Evolutionary conservation across 2,329 filamentous ascomycete genomes (phyloP).

Genomic region (Periglandula ipomoeae): DNA sequence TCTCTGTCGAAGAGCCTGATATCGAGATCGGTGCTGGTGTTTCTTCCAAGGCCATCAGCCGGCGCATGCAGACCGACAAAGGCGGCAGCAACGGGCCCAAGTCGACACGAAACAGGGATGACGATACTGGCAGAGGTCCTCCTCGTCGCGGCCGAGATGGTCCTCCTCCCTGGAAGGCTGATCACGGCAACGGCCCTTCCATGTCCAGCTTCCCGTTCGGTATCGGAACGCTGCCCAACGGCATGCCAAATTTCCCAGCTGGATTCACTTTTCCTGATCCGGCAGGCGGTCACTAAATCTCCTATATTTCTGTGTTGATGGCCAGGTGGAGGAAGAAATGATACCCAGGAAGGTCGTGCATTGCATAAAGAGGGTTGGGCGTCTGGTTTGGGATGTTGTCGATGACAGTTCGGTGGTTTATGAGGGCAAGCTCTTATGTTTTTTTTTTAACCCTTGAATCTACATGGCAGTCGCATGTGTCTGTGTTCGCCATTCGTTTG

Average conservation of each 20-base stretch:
- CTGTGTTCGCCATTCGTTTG: no score
- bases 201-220: conserved; percentile 28
- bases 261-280: conserved; percentile 31
- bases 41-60: conserved; percentile 77
- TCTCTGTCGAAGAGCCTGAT: conserved; percentile 93
- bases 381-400: conserved; percentile 1
- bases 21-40: conserved; percentile 98
- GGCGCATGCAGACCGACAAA: conserved; percentile 61
- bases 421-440: not conserved
- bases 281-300: conserved; percentile 10
- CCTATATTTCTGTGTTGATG: not conserved
- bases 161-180: conserved; percentile 8
- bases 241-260: conserved; percentile 32
- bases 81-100: conserved; percentile 56
- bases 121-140: conserved; percentile 19
- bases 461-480: no score
- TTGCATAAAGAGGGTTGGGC: not conserved
- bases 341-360: conserved; percentile 4
- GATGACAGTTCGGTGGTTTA: not conserved
- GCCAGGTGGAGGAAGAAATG: not conserved
- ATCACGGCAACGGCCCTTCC: conserved; percentile 15
- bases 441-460: no score
- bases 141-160: conserved; percentile 19
- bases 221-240: conserved; percentile 30
- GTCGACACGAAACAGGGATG: conserved; percentile 41